phyloP scores from a whole-genome alignment of 768 basidiomycete genomes.

The Macrolepiota albuminosa region DNA sequence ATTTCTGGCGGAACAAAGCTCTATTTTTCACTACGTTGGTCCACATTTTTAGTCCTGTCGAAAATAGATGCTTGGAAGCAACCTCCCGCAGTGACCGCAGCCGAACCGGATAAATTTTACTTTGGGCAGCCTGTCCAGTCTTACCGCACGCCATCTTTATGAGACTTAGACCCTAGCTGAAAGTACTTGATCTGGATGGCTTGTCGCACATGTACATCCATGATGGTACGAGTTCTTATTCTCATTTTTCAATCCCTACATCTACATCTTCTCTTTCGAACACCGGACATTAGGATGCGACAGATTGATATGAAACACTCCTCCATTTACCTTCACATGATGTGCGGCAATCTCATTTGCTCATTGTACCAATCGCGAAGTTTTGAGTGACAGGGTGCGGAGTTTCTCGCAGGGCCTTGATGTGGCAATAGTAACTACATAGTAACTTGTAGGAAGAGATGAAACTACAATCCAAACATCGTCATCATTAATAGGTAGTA shows the following conservation, averaged over 20 bases:
- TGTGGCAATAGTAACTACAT: not conserved
- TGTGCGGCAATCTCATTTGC: not conserved
- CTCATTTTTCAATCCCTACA: not conserved
- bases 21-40: not conserved
- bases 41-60: not conserved
- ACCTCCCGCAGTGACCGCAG: not conserved
- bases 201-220: not conserved
- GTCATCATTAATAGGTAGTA: not conserved
- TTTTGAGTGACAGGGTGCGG: not conserved
- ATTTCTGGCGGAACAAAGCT: not conserved
- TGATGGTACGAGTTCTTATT: not conserved
- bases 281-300: not conserved
- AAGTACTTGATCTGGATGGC: not conserved
- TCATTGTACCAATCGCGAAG: no score
- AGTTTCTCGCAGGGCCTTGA: not conserved
- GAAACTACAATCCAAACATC: not conserved
- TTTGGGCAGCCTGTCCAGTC: not conserved
- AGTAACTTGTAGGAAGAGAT: not conserved
- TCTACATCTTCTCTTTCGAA: not conserved
- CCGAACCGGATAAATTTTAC: no score
- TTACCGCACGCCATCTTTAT: not conserved
- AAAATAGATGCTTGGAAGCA: not conserved
- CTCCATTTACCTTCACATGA: not conserved
- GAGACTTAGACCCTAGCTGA: not conserved
- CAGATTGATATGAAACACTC: not conserved